Percentiles rank a stretch among this genome's conserved stretches.
Conservation (phyloP, 2,329 filamentous ascomycete species). For the Zymoseptoria brevis region DNA sequence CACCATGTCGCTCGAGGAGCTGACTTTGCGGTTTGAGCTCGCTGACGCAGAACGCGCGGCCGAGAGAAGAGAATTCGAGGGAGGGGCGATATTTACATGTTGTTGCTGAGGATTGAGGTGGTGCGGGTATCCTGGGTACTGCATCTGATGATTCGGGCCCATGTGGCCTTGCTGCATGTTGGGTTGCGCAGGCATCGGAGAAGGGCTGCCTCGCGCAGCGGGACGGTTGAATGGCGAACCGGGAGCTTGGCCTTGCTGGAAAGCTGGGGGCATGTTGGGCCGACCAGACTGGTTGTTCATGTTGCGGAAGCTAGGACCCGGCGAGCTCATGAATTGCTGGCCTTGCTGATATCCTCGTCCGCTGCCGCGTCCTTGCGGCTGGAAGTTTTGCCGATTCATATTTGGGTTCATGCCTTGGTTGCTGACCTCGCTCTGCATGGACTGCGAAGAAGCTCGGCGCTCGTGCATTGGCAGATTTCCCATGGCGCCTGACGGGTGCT, state of each 20-base stretch:
- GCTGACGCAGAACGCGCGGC: conserved; percentile 13
- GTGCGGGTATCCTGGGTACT: conserved; percentile 51
- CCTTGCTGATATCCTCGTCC: conserved; percentile 44
- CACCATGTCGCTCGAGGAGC: conserved; percentile 10
- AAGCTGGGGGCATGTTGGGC: conserved; percentile 44
- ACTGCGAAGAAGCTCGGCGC: conserved; percentile 80
- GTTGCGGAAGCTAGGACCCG: conserved; percentile 45
- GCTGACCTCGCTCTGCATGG: conserved; percentile 65
- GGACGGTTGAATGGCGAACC: conserved; percentile 34
- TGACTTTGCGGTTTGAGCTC: conserved; percentile 10
- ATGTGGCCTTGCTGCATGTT: conserved; percentile 50
- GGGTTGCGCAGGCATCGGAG: conserved; percentile 53
- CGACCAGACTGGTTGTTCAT: conserved; percentile 45
- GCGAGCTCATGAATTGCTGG: conserved; percentile 45
- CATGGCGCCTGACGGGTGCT: conserved; percentile 8
- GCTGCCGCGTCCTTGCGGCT: conserved; percentile 39
- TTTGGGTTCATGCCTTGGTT: conserved; percentile 43
- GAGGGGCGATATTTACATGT: conserved; percentile 52
- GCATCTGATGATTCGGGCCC: conserved; percentile 50
- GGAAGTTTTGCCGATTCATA: conserved; percentile 30
- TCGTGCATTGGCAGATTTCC: conserved; percentile 60
- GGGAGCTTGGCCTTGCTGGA: conserved; percentile 17
- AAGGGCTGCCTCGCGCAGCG: conserved; percentile 52
- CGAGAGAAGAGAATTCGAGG: conserved; percentile 5
- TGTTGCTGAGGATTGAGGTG: conserved; percentile 51